phyloP scores from a whole-genome alignment of 2,329 filamentous ascomycete species.

The Rhynchosporium graminicola region DNA sequence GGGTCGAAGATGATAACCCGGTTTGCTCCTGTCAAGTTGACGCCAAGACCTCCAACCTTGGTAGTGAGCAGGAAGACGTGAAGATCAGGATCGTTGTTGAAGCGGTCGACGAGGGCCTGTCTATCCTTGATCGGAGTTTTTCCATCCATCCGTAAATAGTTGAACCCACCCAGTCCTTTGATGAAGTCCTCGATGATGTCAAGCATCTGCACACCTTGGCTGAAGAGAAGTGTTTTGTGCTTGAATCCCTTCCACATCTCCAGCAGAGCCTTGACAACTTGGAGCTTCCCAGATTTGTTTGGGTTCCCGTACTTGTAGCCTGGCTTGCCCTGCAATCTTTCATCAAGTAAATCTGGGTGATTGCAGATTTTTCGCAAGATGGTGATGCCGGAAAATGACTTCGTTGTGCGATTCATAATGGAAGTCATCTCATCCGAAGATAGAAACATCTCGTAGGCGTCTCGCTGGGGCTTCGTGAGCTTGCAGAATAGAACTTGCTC shows the following conservation, averaged over 20 bases:
- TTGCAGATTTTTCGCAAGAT: slow-evolving; percentile 96
- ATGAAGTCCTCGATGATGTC: slow-evolving; percentile 89
- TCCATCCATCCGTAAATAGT: slow-evolving; percentile 90
- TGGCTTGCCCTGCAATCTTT: slow-evolving; percentile 52
- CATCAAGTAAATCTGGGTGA: slow-evolving; percentile 85
- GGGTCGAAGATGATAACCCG: slow-evolving; percentile 98
- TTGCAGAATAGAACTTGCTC: slow-evolving; percentile 97
- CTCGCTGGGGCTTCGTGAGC: slow-evolving; percentile 75
- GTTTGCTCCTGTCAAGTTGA: slow-evolving; percentile 92
- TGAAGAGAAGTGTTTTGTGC: slow-evolving; percentile 91
- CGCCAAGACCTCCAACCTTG: slow-evolving; percentile 89
- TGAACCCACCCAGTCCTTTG: slow-evolving; percentile 64
- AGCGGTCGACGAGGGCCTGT: slow-evolving; percentile 88
- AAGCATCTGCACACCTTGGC: slow-evolving; percentile 92
- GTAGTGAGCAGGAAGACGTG: slow-evolving; percentile 94
- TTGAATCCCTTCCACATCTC: slow-evolving; percentile 82
- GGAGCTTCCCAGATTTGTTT: slow-evolving; percentile 89
- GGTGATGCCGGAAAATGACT: slow-evolving; percentile 88
- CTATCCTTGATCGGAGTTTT: slow-evolving; percentile 83
- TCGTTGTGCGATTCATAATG: slow-evolving; percentile 72
- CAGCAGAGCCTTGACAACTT: slow-evolving; percentile 84
- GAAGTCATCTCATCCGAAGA: slow-evolving; percentile 81
- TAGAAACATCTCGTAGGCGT: slow-evolving; percentile 80
- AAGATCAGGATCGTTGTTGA: slow-evolving; percentile 78
- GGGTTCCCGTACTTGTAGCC: slow-evolving; percentile 77